Percentiles rank a stretch among this genome's conserved stretches.
These are phyloP conservation scores for Pseudisothecium myosuroides DNA, from an alignment of 225 moss, liverwort and hornwort species.

Conservation along the genomic window DNA sequence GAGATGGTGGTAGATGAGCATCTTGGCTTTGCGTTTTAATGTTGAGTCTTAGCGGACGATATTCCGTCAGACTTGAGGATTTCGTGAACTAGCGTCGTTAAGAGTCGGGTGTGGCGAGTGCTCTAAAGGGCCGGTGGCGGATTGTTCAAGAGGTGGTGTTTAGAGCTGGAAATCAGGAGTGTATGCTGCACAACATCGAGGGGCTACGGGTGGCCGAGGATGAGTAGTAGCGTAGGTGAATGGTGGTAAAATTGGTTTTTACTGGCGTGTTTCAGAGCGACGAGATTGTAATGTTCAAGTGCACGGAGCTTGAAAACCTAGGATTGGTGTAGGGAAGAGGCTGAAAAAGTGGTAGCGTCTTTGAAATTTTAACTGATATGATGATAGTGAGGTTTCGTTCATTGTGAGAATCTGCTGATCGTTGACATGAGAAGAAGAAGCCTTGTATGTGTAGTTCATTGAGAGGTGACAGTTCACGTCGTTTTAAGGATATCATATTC, in stretches of 20 bases:
- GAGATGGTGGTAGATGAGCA: neutral
- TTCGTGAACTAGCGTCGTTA: neutral
- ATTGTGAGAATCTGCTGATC: neutral
- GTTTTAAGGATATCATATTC: neutral
- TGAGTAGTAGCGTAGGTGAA: neutral
- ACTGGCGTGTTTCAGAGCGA: neutral
- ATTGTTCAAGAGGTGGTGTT: neutral
- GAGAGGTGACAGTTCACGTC: neutral
- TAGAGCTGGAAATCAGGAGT: neutral
- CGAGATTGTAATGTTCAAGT: neutral
- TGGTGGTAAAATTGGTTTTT: neutral
- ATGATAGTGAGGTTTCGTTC: neutral
- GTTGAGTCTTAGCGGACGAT: too few species aligned
- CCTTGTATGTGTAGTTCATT: neutral
- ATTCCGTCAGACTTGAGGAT: neutral
- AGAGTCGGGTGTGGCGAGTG: neutral
- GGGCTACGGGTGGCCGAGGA: neutral
- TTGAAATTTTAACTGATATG: neutral
- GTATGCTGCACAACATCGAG: neutral
- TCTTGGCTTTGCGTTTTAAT: neutral
- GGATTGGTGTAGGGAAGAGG: neutral
- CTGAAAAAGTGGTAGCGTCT: neutral
- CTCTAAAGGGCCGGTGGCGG: neutral
- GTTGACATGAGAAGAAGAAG: neutral
- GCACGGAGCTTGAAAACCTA: neutral